These are phyloP conservation scores for Cryphonectria naterciae DNA, from an alignment of 2,329 filamentous ascomycete species.

Conservation along the genomic window DNA sequence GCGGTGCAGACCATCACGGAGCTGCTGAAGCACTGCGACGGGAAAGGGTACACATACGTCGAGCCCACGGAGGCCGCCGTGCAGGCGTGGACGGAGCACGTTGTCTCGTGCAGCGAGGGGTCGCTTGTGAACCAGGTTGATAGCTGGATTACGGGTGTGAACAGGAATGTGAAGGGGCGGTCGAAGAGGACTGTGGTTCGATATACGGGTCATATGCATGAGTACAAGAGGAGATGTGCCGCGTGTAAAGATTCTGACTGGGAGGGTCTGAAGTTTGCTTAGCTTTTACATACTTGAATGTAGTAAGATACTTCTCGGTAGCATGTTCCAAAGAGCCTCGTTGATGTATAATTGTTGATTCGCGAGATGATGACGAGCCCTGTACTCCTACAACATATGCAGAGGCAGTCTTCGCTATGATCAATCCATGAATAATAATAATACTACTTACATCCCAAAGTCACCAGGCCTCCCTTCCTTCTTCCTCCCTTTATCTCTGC, in stretches of 20 bases:
- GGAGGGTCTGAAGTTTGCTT: neutral
- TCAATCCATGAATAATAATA: too few relatives aligned
- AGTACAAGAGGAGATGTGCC: constrained; percentile 22
- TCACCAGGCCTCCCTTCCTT: too few relatives aligned
- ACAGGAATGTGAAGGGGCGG: constrained; percentile 21
- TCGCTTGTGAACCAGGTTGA: constrained; percentile 27
- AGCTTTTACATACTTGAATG: neutral
- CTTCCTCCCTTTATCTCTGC: neutral
- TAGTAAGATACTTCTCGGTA: too few relatives aligned
- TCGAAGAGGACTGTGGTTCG: constrained; percentile 23
- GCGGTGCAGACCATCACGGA: constrained; percentile 23
- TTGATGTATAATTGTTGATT: too few relatives aligned
- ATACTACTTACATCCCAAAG: too few relatives aligned
- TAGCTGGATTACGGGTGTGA: constrained; percentile 30
- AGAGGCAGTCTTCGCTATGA: too few relatives aligned
- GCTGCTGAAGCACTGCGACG: constrained; percentile 10
- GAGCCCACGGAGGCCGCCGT: constrained; percentile 24
- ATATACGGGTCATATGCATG: constrained; percentile 25
- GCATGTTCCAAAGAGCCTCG: too few relatives aligned
- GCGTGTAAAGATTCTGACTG: constrained; percentile 11
- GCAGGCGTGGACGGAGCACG: constrained; percentile 25
- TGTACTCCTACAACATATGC: too few relatives aligned
- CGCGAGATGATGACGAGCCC: too few relatives aligned
- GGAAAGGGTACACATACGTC: constrained; percentile 17
- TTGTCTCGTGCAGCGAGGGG: constrained; percentile 26